Evolutionary conservation across 2,329 filamentous ascomycete genomes (phyloP).

Genomic region (Dichotomopilus funicola): DNA sequence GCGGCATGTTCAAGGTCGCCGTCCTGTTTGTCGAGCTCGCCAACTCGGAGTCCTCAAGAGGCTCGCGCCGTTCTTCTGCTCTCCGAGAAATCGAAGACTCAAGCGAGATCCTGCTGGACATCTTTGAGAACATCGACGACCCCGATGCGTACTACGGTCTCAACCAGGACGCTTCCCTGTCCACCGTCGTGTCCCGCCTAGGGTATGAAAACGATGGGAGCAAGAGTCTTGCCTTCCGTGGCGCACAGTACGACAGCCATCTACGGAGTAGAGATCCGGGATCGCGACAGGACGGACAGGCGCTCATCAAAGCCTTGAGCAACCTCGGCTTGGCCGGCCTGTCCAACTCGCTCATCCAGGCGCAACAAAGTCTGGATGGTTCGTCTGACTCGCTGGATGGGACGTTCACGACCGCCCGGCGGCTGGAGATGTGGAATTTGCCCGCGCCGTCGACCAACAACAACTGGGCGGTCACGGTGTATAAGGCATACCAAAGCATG

Average conservation of each 20-base stretch:
- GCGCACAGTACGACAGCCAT: constrained; percentile 83
- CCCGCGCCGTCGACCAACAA: constrained; percentile 59
- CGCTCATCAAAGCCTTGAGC: constrained; percentile 70
- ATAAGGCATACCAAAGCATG: constrained; percentile 74
- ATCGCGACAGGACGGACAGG: constrained; percentile 55
- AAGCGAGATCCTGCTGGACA: constrained; percentile 64
- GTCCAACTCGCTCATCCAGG: constrained; percentile 70
- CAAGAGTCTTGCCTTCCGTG: constrained; percentile 83
- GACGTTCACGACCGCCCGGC: constrained; percentile 72
- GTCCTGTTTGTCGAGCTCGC: constrained; percentile 75
- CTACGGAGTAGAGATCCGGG: constrained; percentile 55
- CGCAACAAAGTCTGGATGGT: constrained; percentile 54
- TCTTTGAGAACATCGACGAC: constrained; percentile 91
- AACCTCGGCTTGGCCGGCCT: constrained; percentile 78
- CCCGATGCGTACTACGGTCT: constrained; percentile 94
- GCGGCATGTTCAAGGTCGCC: constrained; percentile 81
- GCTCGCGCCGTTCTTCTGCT: constrained; percentile 61
- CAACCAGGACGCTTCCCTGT: constrained; percentile 67
- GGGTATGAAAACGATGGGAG: constrained; percentile 85
- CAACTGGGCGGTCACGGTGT: constrained; percentile 63
- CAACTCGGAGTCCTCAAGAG: constrained; percentile 47
- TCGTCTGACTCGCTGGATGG: constrained; percentile 57
- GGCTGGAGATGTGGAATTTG: constrained; percentile 87
- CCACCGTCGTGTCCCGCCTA: constrained; percentile 70
- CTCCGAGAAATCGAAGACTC: constrained; percentile 45